Evolutionary conservation across 768 basidiomycete genomes (phyloP), one percentile per base, ranked within the genome.

Genomic region (Suillus subluteus): DNA sequence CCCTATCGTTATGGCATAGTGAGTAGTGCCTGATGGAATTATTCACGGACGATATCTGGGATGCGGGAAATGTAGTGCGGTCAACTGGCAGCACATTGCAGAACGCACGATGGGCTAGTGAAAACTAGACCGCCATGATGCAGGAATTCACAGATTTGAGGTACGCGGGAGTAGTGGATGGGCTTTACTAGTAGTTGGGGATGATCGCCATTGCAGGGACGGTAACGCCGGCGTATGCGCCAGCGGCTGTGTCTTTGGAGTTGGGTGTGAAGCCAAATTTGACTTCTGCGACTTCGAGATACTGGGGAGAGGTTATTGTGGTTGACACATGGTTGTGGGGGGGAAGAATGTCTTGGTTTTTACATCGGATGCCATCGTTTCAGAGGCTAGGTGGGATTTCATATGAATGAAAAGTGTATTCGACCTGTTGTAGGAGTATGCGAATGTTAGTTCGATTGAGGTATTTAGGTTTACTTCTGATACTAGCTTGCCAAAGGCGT

Each of bases 221-320:
- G 5, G 5, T 35, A 35, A 35, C 35, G 35, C 6, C 6, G 6
- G 35, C 35, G 6, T 5, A 35, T 35, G 6, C 6, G 4, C 35
- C 35, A 35, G 35, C 6, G 35, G 6, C 35, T 35, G 68, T 35
- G 68, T 94, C 93, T 52, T 79, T 78, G 2, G 82, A 79, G 50
- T 83, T 84, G 16, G 92, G 92, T 18, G 91, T 76, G 74, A 92
- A 95, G 3, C 93, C 93, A 71, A 78, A 88, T 73, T 90, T 93
- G 30, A 84, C 76, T 76, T 95, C 93, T 63, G 81, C 74, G 2
- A 94, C 83, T 78, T 94, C 94, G 16, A 95, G 82, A 76, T 95
- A 92, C 91, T 93, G 68, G 66, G 40, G 7, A 41, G 58, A 9
- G 7, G 15, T 2, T 78, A 30, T 62, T 38, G 9, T 15, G 9